Evolutionary conservation across 148 eudicot genomes (phyloP), one percentile per base, ranked within the genome.

Genomic region (Rhododendron henanense): DNA sequence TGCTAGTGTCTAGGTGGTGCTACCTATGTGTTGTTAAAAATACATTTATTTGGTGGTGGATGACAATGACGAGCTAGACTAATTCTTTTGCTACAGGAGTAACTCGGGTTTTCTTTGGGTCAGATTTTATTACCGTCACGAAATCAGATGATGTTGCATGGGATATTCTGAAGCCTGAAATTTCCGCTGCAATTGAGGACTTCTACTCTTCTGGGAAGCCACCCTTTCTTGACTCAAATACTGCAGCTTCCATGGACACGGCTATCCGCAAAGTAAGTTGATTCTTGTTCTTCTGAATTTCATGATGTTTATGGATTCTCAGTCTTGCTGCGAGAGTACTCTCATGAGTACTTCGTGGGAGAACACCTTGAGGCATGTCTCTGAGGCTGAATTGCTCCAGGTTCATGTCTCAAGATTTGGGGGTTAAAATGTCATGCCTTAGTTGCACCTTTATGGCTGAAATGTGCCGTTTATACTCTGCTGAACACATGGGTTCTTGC

Each of bases 111-210:
- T 96, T 96, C 93, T 96, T 95, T 85, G 99, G 99, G 83, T 93
- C 99, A 53, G 96, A 96, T 89, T 96, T 95, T 78, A 73, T 96
- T 76, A 94, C 99, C 2, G 93, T 96, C 75, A 96, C 99, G 44
- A 96, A 96, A 89, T 94, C 98, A 39, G 96, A 96, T 77, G 97
- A 94, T 31, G 84, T 71, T 73, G 88, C 98, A 6, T 95, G 98
- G 99, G 99, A 95, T 91, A 79, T 92, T 88, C 88, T 96, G 78
- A 96, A 96, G 87, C 99, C 98, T 11, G 95, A 96, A 86, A 93
- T 96, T 84, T 96, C 93, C 81, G 97, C 98, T 69, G 97, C 96
- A 85, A 93, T 96, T 74, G 95, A 95, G 99, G 99, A 96, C 86
- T 95, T 96, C 87, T 96, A 93, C 86, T 89, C 99, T 37, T 94